Percentiles rank a stretch among this genome's conserved stretches.
Conservation (phyloP, 495 filamentous ascomycete species). For the Hypoxylon trugodes region DNA sequence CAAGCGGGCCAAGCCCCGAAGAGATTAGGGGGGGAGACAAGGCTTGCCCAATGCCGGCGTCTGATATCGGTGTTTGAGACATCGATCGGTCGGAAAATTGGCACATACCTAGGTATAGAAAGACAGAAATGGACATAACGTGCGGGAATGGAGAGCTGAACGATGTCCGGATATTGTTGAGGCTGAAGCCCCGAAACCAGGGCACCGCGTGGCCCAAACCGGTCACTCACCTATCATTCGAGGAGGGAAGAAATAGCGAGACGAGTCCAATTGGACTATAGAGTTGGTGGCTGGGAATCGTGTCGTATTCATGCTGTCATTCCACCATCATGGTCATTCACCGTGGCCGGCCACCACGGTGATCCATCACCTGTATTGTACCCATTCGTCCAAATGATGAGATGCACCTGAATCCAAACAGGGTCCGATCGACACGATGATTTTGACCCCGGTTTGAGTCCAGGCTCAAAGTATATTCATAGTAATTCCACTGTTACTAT, state of each 20-base stretch:
- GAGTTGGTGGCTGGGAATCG: constrained; percentile 24
- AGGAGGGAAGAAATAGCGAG: not conserved
- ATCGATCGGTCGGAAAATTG: not conserved
- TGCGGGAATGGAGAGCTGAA: not conserved
- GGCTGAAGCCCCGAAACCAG: constrained; percentile 22
- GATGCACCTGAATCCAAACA: constrained; percentile 1
- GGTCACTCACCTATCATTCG: not conserved
- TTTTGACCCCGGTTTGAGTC: not conserved
- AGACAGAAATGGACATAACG: not conserved
- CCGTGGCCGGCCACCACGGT: too few relatives aligned
- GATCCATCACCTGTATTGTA: not conserved
- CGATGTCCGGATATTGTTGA: constrained; percentile 4
- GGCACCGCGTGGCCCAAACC: constrained; percentile 2
- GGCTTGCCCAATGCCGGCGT: constrained; percentile 9
- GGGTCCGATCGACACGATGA: constrained; percentile 6
- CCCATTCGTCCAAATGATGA: not conserved
- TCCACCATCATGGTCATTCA: constrained; percentile 6
- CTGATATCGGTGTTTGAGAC: constrained; percentile 1
- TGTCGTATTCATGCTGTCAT: not conserved
- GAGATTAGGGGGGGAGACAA: not conserved
- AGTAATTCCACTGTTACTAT: not conserved
- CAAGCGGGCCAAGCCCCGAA: not conserved
- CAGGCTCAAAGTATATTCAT: constrained; percentile 5
- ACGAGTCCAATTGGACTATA: not conserved
- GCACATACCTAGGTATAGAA: too few relatives aligned